Percentiles rank a stretch among this genome's conserved stretches.
phyloP scores from a whole-genome alignment of 768 basidiomycete species.

The Russula sp. region DNA sequence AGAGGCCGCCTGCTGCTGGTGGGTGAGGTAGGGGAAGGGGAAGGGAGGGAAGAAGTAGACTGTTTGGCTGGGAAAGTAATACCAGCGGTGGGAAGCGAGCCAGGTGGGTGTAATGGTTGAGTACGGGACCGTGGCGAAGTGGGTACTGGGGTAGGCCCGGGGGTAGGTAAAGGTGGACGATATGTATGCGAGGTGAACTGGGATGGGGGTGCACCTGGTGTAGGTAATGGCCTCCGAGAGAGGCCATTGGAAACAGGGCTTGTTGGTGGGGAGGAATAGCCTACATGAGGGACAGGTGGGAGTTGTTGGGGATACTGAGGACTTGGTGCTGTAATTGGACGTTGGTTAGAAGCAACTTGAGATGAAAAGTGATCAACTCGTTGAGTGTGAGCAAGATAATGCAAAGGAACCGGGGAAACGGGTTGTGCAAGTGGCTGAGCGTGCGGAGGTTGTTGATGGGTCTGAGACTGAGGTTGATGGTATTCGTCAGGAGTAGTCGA shows the following conservation, averaged over 20 bases:
- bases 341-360: neutral
- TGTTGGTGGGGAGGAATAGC: conserved; percentile 14
- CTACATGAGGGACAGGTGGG: conserved; percentile 11
- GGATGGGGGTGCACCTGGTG: conserved; percentile 20
- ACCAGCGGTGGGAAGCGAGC: neutral
- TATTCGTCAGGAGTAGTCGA: neutral
- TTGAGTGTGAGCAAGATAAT: conserved; percentile 4
- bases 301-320: conserved; percentile 22
- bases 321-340: conserved; percentile 22
- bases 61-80: conserved; percentile 1
- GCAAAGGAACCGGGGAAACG: conserved; percentile 11
- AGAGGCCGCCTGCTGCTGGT: conserved; percentile 18
- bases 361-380: conserved; percentile 1
- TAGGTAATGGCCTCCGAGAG: conserved; percentile 23
- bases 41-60: conserved; percentile 2
- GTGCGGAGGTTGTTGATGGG: neutral
- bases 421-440: conserved; percentile 2
- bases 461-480: neutral
- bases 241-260: conserved; percentile 17
- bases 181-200: conserved; percentile 5
- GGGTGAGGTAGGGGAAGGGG: conserved; percentile 21
- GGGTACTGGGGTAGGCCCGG: conserved; percentile 23
- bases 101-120: neutral
- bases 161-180: conserved; percentile 23
- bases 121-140: conserved; percentile 3